Conservation (phyloP, 345 rosid species). For the Salix caprea region DNA sequence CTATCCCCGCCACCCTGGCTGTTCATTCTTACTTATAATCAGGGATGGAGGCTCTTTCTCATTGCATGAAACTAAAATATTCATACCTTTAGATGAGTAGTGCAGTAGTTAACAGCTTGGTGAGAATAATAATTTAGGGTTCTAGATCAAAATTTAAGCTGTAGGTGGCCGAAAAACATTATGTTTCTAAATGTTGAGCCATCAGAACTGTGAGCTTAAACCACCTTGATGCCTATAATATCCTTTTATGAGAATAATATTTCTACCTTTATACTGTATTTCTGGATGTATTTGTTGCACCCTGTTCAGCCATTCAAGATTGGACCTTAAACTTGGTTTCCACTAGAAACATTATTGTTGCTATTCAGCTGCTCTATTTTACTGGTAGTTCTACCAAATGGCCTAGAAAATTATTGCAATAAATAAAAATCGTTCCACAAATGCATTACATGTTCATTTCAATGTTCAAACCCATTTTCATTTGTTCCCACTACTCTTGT, state of each 20-base stretch:
- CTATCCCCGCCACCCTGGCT: background rate
- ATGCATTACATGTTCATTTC: too few relatives aligned
- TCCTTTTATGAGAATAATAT: background rate
- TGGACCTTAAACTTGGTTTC: background rate
- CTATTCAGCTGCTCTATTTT: background rate
- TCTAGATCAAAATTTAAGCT: too few relatives aligned
- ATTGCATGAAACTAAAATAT: background rate
- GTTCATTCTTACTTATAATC: background rate
- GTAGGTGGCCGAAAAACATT: background rate
- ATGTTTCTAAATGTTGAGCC: background rate
- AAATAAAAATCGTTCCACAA: background rate
- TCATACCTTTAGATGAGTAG: too few relatives aligned
- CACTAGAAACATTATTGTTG: background rate
- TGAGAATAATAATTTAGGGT: too few relatives aligned
- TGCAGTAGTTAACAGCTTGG: too few relatives aligned
- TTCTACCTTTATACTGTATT: background rate
- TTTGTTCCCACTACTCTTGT: too few relatives aligned
- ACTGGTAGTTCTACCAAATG: background rate
- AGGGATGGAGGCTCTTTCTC: background rate
- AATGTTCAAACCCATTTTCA: too few relatives aligned
- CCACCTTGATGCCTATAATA: background rate
- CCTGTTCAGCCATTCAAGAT: too few relatives aligned
- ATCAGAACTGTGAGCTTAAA: background rate
- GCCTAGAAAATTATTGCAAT: too few relatives aligned
- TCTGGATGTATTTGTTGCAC: background rate